A percentile compares a stretch with the other conserved stretches of the same genome.
Evolutionary conservation across 371 early-diverging fungal species (phyloP).

Genomic region (Apophysomyces ossiformis): DNA sequence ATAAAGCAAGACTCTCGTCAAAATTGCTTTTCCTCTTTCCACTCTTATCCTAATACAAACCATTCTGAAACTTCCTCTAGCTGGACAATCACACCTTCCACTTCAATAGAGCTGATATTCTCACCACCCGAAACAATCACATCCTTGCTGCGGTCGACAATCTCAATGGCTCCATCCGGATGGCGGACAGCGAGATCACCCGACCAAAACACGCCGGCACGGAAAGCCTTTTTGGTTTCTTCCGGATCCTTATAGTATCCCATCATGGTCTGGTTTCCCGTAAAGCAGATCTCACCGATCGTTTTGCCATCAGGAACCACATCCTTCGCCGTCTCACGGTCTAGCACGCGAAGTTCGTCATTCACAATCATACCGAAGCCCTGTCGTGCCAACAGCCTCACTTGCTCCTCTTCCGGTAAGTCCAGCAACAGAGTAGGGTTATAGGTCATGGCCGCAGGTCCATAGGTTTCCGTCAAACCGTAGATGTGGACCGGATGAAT

Average conservation of each 20-base stretch:
- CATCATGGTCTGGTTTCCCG: slow-evolving; percentile 70
- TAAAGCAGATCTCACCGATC: slow-evolving; percentile 69
- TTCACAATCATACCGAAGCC: slow-evolving; percentile 59
- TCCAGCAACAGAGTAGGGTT: slow-evolving; percentile 32
- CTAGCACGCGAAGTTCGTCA: slow-evolving; percentile 65
- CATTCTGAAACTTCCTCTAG: slow-evolving; percentile 65
- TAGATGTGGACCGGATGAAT: slow-evolving; percentile 67
- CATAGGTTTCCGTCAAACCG: slow-evolving; percentile 74
- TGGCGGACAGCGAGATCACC: slow-evolving; percentile 74
- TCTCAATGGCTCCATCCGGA: slow-evolving; percentile 68
- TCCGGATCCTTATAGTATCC: slow-evolving; percentile 58
- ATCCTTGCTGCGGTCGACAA: slow-evolving; percentile 72
- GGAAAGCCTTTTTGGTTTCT: slow-evolving; percentile 66
- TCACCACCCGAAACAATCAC: slow-evolving; percentile 80
- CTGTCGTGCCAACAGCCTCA: slow-evolving; percentile 57
- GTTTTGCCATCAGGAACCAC: slow-evolving; percentile 61
- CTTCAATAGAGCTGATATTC: slow-evolving; percentile 74
- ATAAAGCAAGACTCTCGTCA: too few relatives aligned
- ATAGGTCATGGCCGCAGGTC: slow-evolving; percentile 53
- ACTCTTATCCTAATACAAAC: slow-evolving; percentile 18
- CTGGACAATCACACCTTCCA: slow-evolving; percentile 64
- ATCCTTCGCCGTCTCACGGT: slow-evolving; percentile 50
- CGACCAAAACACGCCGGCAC: slow-evolving; percentile 68
- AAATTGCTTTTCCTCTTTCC: background rate
- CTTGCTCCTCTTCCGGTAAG: slow-evolving; percentile 44